A percentile compares a stretch with the other conserved stretches of the same genome.
These are phyloP conservation scores for Penicillium aurantiogriseum DNA, from an alignment of 2,329 filamentous ascomycete genomes.

Conservation along the genomic window DNA sequence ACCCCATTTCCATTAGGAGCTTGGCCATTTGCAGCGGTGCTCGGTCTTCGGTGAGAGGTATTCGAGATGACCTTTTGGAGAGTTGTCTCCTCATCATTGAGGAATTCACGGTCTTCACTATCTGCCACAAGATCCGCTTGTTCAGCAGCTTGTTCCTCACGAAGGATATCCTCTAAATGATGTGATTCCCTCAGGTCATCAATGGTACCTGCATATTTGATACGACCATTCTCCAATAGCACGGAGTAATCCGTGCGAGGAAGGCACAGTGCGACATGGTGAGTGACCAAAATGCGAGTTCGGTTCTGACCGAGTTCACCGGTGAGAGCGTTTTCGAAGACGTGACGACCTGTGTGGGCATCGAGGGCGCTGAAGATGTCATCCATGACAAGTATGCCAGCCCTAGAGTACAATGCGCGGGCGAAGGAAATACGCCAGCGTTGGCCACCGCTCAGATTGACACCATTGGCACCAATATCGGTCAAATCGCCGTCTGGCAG, in stretches of 20 bases:
- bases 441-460: constrained; percentile 81
- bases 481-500: constrained; percentile 74
- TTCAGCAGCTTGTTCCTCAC: constrained; percentile 46
- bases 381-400: constrained; percentile 73
- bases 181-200: constrained; percentile 54
- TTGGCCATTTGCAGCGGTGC: constrained; percentile 9
- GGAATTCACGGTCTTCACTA: constrained; percentile 12
- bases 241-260: constrained; percentile 71
- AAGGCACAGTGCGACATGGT: constrained; percentile 71
- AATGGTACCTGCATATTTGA: constrained; percentile 63
- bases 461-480: constrained; percentile 79
- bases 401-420: constrained; percentile 74
- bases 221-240: constrained; percentile 66
- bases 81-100: constrained; percentile 15
- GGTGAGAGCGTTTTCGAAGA: constrained; percentile 72
- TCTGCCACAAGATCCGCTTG: constrained; percentile 23
- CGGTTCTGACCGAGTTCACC: constrained; percentile 67
- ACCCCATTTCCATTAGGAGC: constrained; percentile 16
- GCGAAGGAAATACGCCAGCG: constrained; percentile 80
- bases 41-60: constrained; percentile 11
- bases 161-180: constrained; percentile 44
- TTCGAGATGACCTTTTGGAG: constrained; percentile 27
- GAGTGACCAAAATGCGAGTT: constrained; percentile 76
- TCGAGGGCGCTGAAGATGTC: constrained; percentile 83
- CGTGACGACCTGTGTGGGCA: constrained; percentile 74